Base-by-base conservation (phyloP, 257 asterid species). In the Nicotiana tomentosiformis region DNA sequence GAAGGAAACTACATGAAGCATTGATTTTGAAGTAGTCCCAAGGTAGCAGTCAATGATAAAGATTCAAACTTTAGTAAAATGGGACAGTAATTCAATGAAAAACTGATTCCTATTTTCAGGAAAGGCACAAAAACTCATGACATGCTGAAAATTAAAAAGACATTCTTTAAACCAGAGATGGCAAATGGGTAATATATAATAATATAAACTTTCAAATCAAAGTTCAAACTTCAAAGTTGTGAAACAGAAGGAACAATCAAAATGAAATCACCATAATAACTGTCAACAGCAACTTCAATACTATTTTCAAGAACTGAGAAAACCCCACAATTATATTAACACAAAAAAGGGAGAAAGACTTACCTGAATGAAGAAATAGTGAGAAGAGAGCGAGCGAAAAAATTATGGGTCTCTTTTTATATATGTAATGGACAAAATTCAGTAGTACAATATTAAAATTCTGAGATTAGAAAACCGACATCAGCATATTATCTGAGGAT, bases 331-430 rank as follows among this genome's bases (percentile, higher is more conserved):
- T 32, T 5, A 51, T 11, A 46, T 23, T 64, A 20, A 77, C 23
- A 68, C 20, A 12, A 66, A 33, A 23, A 14, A 29, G 10, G 17
- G 35, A 64, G 82, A 53, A 76, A 43, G 56, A 66, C 10, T 37
- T 81, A 86, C 89, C 90, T 57, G 78, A 82, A 68, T 55, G 65
- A 64, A 57, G 87, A 76, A 77, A 83, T 29, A 65, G 51, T 81
- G 62, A 65, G 43, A 57, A 0, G 20, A 6, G 81, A 85, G 84
- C 84, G 66, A 43, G 12, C 51, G 3, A 43, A 43, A 43, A 8
- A 8, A 8, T 43, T 81, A 86, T 53, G 84, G 66, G 30, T 61
- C 55, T 72, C 16, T 12, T 81, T 23, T 39, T 58, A 79, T 60
- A 32, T 70, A 35, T 67, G 20, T 81, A 29, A 78, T 35, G 58